These are phyloP conservation scores for Vicia faba DNA, from an alignment of 306 rosid species.

Conservation along the genomic window DNA sequence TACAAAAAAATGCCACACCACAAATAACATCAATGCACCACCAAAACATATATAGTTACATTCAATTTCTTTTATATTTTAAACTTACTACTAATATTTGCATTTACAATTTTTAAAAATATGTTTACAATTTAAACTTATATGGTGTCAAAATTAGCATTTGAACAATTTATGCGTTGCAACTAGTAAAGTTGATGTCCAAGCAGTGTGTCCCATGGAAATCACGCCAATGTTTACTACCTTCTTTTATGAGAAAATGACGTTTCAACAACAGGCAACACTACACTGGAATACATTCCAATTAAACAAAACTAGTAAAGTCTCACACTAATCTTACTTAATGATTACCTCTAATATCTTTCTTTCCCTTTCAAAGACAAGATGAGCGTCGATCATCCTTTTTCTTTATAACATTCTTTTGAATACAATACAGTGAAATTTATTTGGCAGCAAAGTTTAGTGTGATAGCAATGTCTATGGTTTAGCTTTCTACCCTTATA, in stretches of 20 bases:
- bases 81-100: no score
- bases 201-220: slow-evolving; percentile 6
- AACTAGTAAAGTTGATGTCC: slow-evolving; percentile 14
- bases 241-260: slow-evolving; percentile 22
- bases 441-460: slow-evolving; percentile 1
- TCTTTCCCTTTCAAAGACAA: slow-evolving; percentile 4
- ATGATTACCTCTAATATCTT: slow-evolving; percentile 14
- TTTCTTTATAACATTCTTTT: background rate
- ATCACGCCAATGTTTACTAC: slow-evolving; percentile 4
- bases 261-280: slow-evolving; percentile 17
- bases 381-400: background rate
- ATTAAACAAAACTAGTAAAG: background rate
- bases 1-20: no score
- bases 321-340: slow-evolving; percentile 15
- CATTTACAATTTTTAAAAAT: no score
- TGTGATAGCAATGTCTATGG: background rate
- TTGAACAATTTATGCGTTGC: slow-evolving; percentile 1
- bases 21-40: slow-evolving; percentile 8
- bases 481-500: slow-evolving; percentile 2
- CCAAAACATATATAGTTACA: no score
- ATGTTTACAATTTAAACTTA: background rate
- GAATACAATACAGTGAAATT: background rate
- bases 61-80: no score
- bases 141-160: slow-evolving; percentile 2
- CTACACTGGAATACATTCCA: slow-evolving; percentile 5